phyloP scores from a whole-genome alignment of 2,329 filamentous ascomycete genomes.

The Penicillium glabrum region DNA sequence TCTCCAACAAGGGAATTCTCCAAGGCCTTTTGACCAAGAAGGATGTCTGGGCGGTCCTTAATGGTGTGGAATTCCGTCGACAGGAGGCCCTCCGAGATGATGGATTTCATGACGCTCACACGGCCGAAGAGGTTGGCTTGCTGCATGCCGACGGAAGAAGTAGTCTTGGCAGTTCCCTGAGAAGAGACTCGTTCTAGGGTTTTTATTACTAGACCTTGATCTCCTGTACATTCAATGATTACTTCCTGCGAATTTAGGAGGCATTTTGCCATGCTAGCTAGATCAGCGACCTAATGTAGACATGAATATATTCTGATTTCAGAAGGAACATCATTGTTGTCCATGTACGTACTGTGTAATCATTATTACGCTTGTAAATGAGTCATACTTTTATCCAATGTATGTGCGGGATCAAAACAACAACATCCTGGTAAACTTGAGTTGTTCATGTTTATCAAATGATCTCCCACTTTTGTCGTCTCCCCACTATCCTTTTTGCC shows the following conservation, averaged over 20 bases:
- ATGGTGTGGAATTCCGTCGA: slow-evolving; percentile 64
- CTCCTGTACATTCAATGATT: neutral
- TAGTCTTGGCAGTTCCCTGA: slow-evolving; percentile 32
- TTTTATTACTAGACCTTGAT: neutral
- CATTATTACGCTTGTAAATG: no score
- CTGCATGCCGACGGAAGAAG: slow-evolving; percentile 35
- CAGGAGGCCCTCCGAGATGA: slow-evolving; percentile 31
- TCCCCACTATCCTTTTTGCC: neutral
- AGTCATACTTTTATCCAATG: no score
- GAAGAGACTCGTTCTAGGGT: slow-evolving; percentile 29
- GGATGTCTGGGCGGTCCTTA: slow-evolving; percentile 91
- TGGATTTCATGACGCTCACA: slow-evolving; percentile 25
- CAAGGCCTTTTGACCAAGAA: slow-evolving; percentile 93
- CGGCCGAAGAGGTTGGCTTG: slow-evolving; percentile 39
- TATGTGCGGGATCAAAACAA: no score
- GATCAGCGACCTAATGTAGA: neutral
- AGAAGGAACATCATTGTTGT: neutral
- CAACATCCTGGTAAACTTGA: neutral
- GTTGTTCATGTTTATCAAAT: neutral
- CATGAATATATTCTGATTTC: neutral
- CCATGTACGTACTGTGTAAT: no score
- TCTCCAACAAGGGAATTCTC: slow-evolving; percentile 76
- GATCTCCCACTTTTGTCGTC: neutral
- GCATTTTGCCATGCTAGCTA: neutral
- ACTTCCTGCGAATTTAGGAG: neutral